phyloP scores from a whole-genome alignment of 2,329 filamentous ascomycete genomes.

The Tolypocladium guangdongense region DNA sequence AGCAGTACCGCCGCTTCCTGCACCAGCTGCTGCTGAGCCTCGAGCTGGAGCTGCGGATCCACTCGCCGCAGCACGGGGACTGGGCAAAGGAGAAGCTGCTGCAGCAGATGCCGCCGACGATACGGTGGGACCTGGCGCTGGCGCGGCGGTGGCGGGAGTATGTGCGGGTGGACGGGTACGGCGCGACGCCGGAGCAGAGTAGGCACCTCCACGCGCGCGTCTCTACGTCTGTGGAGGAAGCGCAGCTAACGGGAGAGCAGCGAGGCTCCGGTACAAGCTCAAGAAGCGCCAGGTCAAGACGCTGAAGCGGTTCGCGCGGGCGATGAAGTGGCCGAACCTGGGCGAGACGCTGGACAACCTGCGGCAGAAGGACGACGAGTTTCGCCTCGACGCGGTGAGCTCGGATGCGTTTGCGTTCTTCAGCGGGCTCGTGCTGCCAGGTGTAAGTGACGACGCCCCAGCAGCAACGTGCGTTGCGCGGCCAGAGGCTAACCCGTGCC shows the following conservation, averaged over 20 bases:
- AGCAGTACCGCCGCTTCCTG: constrained; percentile 56
- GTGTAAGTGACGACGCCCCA: constrained; percentile 24
- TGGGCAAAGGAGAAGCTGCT: constrained; percentile 55
- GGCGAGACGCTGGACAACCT: constrained; percentile 51
- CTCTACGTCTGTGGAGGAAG: not conserved
- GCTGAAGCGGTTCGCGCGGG: constrained; percentile 55
- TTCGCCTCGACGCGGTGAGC: constrained; percentile 47
- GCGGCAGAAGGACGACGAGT: constrained; percentile 46
- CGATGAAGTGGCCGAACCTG: constrained; percentile 70
- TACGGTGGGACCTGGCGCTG: constrained; percentile 64
- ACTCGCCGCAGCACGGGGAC: constrained; percentile 48
- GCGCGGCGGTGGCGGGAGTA: constrained; percentile 63
- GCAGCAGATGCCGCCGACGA: constrained; percentile 53
- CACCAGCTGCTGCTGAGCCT: constrained; percentile 66
- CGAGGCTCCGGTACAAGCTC: constrained; percentile 52
- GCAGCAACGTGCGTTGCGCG: not conserved
- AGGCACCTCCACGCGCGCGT: constrained; percentile 10
- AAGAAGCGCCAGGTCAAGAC: constrained; percentile 60
- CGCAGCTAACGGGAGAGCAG: constrained; percentile 12
- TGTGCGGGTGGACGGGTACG: constrained; percentile 53
- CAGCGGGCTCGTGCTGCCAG: constrained; percentile 61
- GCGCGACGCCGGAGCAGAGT: constrained; percentile 40
- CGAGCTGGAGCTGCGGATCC: constrained; percentile 61
- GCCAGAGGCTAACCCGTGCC: not conserved
- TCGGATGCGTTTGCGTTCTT: constrained; percentile 71